Evolutionary conservation across 176 grass and related monocot species (phyloP).

Genomic region (Oryza glumipatula): DNA sequence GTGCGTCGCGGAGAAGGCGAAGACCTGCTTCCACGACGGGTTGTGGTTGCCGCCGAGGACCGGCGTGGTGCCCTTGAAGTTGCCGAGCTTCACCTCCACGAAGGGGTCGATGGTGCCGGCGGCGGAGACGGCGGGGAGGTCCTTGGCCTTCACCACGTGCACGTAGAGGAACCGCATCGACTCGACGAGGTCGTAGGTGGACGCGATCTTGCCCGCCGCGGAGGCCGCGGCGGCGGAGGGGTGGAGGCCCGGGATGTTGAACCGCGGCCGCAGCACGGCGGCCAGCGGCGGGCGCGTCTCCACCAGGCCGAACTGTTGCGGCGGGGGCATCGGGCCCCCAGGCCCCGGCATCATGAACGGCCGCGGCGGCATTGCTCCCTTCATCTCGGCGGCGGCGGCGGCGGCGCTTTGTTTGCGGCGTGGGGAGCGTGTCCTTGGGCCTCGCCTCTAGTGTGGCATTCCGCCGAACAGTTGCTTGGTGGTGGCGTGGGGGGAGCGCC

Average conservation of each 20-base stretch:
- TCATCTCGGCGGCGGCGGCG: conserved; percentile 40
- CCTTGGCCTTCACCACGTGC: conserved; percentile 82
- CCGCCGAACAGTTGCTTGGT: conserved; percentile 31
- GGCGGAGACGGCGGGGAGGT: conserved; percentile 69
- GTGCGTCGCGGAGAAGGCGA: conserved; percentile 80
- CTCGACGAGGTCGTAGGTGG: conserved; percentile 96
- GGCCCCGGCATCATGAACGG: conserved; percentile 50
- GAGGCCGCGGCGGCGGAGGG: conserved; percentile 39
- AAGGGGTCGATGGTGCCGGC: conserved; percentile 77
- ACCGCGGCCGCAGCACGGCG: conserved; percentile 57
- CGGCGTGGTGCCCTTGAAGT: conserved; percentile 76
- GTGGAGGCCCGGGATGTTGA: conserved; percentile 63
- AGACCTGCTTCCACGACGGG: conserved; percentile 78
- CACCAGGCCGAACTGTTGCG: conserved; percentile 70
- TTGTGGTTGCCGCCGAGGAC: conserved; percentile 47
- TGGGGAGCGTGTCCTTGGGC: not conserved
- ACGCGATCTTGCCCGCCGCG: conserved; percentile 66
- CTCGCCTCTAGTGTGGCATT: conserved; percentile 36
- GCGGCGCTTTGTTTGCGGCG: conserved; percentile 6
- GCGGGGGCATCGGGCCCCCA: conserved; percentile 48
- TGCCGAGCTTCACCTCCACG: conserved; percentile 94
- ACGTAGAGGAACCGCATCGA: conserved; percentile 92
- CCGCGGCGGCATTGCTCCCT: conserved; percentile 56
- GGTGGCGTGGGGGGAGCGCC: not conserved
- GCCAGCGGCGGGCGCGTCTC: conserved; percentile 90